Conservation (phyloP, 2,329 filamentous ascomycete genomes). For the Trichoderma breve region DNA sequence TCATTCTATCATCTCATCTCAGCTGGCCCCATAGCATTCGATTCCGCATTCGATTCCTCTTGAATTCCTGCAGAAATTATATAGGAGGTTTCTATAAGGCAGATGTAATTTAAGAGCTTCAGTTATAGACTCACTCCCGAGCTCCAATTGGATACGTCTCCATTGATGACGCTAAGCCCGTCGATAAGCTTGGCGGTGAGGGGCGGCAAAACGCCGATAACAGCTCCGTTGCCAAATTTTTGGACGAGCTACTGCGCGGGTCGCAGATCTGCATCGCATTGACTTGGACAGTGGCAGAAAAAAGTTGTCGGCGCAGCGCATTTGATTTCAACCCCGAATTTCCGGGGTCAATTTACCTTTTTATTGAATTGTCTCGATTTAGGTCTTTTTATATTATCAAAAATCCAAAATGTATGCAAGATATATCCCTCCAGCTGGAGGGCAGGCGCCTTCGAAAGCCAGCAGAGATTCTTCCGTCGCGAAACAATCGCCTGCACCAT, state of each 20-base stretch:
- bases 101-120: background rate
- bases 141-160: constrained; percentile 6
- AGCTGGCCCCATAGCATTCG: background rate
- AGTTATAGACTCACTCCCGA: constrained; percentile 8
- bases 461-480: constrained; percentile 5
- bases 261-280: background rate
- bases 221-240: constrained; percentile 36
- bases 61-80: too few relatives aligned
- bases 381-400: background rate
- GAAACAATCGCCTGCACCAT: constrained; percentile 1
- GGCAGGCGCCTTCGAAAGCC: constrained; percentile 19
- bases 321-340: background rate
- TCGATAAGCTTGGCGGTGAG: constrained; percentile 39
- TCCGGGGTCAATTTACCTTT: constrained; percentile 22
- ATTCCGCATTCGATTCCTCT: too few relatives aligned
- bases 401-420: constrained; percentile 40
- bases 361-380: background rate
- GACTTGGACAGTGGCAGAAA: background rate
- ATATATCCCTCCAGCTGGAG: constrained; percentile 40
- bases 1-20: background rate
- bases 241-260: constrained; percentile 24
- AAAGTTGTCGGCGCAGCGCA: background rate
- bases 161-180: constrained; percentile 2
- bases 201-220: constrained; percentile 40
- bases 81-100: too few relatives aligned